Evolutionary conservation across 73 alveolate species (phyloP), one percentile per base, ranked within the genome.

Genomic region (Uronychia binucleata): DNA sequence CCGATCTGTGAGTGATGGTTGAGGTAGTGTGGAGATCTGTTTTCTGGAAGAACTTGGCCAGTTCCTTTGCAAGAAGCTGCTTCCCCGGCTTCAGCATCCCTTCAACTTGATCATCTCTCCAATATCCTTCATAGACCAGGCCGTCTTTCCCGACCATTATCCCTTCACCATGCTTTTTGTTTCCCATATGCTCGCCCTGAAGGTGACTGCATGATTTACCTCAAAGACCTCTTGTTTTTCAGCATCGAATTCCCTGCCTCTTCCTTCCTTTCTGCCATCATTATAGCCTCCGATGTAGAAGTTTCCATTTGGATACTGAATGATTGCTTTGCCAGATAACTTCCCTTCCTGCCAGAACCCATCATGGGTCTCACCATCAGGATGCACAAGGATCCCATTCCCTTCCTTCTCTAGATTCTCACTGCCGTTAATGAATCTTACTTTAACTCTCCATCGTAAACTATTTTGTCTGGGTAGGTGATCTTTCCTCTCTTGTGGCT

Each of bases 251-350:
- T 11, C n/a, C 31, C 81, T 76, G 1, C 91, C 91, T 26, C 57
- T 76, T 14, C 86, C 87, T n/a, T 79, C 78, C 78, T 75, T 83
- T 32, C 84, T 83, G 30, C 78, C 92, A 29, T 86, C 78, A n/a
- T 78, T 86, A 85, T 83, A 86, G 11, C 0, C 75, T 0, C 92
- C 92, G 34, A 76, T 87, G 32, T 86, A 86, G 74, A 78, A 8
- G 34, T 59, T 83, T n/a, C 92, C 92, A 32, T 57, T 32, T 26
- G 28, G 30, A 74, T 26, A 86, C 5, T 5, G 67, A 46, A 46
- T 19, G 19, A 11, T 46, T 46, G 67, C 67, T 46, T 46, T 46
- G n/a, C 67, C 67, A 5, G 5, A 46, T 19, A 46, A 11, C 19
- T 5, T 19, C 19, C 67, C 67, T 5, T 46, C 67, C 19, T 46